These are phyloP conservation scores for Aspergillus panamensis DNA, from an alignment of 495 filamentous ascomycete genomes.

Conservation along the genomic window DNA sequence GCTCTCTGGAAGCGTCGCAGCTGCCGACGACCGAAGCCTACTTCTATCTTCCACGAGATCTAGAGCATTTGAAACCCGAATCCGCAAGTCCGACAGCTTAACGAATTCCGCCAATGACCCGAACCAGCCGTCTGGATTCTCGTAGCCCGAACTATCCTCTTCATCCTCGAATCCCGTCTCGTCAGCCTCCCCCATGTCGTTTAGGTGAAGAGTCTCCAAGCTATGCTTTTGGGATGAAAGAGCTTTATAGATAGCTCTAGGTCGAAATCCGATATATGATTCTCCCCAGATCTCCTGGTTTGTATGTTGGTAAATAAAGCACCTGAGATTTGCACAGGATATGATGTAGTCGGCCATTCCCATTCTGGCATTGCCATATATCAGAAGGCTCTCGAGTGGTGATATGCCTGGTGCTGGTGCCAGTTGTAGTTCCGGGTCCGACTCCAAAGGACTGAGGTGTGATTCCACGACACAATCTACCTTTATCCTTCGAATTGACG, in stretches of 20 bases:
- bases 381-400: not conserved
- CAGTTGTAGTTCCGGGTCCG: not conserved
- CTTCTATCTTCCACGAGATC: not conserved
- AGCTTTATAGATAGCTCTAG: slow-evolving; percentile 11
- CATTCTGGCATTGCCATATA: slow-evolving; percentile 7
- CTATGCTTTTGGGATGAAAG: slow-evolving; percentile 19
- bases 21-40: not conserved
- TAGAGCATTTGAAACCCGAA: slow-evolving; percentile 13
- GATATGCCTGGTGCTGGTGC: not conserved
- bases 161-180: not conserved
- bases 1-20: not conserved
- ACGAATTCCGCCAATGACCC: slow-evolving; percentile 18
- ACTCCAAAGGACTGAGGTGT: not conserved
- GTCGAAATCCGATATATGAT: slow-evolving; percentile 2
- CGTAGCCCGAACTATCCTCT: not conserved
- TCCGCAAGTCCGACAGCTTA: slow-evolving; percentile 16
- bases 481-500: slow-evolving; percentile 6
- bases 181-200: slow-evolving; percentile 10
- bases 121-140: slow-evolving; percentile 2
- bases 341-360: slow-evolving; percentile 16
- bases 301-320: slow-evolving; percentile 19
- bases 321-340: slow-evolving; percentile 16
- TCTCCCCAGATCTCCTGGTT: slow-evolving; percentile 12
- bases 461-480: slow-evolving; percentile 6
- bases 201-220: slow-evolving; percentile 16